These are phyloP conservation scores for Colletotrichum coccodes DNA, from an alignment of 2,329 filamentous ascomycete genomes.

Conservation along the genomic window DNA sequence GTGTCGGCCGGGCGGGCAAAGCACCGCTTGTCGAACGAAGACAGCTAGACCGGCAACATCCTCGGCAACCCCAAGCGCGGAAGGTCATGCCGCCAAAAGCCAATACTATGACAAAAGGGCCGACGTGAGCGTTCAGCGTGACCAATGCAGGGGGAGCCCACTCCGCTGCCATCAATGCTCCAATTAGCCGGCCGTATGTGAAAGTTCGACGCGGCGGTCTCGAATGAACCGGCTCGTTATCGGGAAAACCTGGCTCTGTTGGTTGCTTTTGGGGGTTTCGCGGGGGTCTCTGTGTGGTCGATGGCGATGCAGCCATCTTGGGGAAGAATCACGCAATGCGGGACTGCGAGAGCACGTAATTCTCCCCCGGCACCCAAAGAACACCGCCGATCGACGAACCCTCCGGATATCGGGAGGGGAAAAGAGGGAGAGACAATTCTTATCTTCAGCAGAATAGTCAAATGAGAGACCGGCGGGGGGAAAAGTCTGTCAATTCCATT, in stretches of 20 bases:
- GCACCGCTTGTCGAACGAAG: neutral
- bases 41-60: neutral
- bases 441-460: neutral
- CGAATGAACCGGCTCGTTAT: neutral
- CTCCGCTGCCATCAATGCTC: neutral
- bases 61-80: conserved; percentile 1
- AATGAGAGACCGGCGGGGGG: too few species aligned
- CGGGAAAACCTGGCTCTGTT: conserved; percentile 10
- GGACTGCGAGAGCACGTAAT: conserved; percentile 33
- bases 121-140: neutral
- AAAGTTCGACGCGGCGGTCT: neutral
- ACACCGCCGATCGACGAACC: neutral
- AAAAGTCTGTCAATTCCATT: neutral
- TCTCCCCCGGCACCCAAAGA: conserved; percentile 3
- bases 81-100: neutral
- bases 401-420: conserved; percentile 19
- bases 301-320: conserved; percentile 33
- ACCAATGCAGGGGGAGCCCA: neutral
- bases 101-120: neutral
- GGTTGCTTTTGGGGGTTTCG: neutral
- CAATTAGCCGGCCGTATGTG: neutral
- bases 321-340: conserved; percentile 34
- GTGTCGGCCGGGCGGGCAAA: neutral
- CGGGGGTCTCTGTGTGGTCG: conserved; percentile 3
- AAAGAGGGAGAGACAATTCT: neutral